Evolutionary conservation across 2,329 filamentous ascomycete species (phyloP).

Genomic region (Penicillium digitatum): DNA sequence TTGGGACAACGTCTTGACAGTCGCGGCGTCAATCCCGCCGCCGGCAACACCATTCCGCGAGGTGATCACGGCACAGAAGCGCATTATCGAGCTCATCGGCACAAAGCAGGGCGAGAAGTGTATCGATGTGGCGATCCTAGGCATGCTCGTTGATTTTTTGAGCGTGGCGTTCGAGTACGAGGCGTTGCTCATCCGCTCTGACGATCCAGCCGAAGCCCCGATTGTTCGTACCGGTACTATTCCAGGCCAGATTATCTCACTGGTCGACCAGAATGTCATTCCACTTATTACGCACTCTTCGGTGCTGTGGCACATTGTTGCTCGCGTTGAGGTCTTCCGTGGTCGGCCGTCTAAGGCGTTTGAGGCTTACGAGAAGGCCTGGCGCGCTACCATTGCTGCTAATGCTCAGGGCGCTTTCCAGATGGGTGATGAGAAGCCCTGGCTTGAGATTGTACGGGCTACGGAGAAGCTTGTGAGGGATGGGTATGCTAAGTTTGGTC

Average conservation of each 20-base stretch:
- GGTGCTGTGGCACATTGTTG: constrained; percentile 71
- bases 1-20: constrained; percentile 93
- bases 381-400: constrained; percentile 62
- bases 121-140: constrained; percentile 69
- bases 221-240: constrained; percentile 53
- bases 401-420: constrained; percentile 44
- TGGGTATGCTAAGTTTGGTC: constrained; percentile 75
- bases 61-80: constrained; percentile 68
- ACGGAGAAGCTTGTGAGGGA: constrained; percentile 74
- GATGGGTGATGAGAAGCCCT: constrained; percentile 59
- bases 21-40: constrained; percentile 72
- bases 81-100: constrained; percentile 70
- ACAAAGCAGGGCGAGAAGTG: constrained; percentile 66
- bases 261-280: constrained; percentile 70
- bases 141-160: constrained; percentile 67
- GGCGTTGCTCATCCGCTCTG: constrained; percentile 31
- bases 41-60: constrained; percentile 64
- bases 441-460: constrained; percentile 68
- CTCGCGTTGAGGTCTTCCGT: constrained; percentile 69
- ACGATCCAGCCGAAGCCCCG: constrained; percentile 30
- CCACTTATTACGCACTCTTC: constrained; percentile 80
- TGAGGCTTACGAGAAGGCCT: constrained; percentile 82
- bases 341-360: constrained; percentile 67
- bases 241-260: constrained; percentile 54
- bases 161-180: constrained; percentile 49